A percentile compares a stretch with the other conserved stretches of the same genome.
Evolutionary conservation across 2,329 filamentous ascomycete species (phyloP).

Genomic region (Balansia obtecta): DNA sequence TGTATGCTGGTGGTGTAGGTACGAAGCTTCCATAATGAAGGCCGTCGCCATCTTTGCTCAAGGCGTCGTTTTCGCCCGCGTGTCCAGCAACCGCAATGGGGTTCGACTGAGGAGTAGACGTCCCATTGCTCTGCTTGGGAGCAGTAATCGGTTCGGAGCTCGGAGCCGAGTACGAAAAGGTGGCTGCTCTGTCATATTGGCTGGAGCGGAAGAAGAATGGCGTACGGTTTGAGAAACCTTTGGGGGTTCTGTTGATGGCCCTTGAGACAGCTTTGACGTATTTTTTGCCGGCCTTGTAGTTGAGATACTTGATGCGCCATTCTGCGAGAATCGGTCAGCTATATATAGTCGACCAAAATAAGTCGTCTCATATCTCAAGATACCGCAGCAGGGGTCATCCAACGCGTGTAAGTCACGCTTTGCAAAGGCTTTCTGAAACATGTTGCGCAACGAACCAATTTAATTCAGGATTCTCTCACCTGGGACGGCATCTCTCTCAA

Average conservation of each 20-base stretch:
- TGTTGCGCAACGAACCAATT: background rate
- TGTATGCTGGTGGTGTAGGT: slow-evolving; percentile 25
- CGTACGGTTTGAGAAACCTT: slow-evolving; percentile 20
- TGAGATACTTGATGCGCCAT: slow-evolving; percentile 87
- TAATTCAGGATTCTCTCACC: slow-evolving; percentile 28
- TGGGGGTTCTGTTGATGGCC: slow-evolving; percentile 52
- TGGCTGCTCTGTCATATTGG: slow-evolving; percentile 3
- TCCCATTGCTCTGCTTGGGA: background rate
- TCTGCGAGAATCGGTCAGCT: slow-evolving; percentile 31
- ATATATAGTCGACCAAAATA: no score
- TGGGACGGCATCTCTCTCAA: slow-evolving; percentile 49
- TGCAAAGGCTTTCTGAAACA: background rate
- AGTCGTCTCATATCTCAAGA: background rate
- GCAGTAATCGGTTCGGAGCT: background rate
- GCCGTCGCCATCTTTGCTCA: slow-evolving; percentile 21
- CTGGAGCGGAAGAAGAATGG: slow-evolving; percentile 18
- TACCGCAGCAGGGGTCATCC: background rate
- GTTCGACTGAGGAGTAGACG: background rate
- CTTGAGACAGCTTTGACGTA: slow-evolving; percentile 72
- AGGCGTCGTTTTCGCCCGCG: slow-evolving; percentile 2
- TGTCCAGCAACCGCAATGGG: slow-evolving; percentile 1
- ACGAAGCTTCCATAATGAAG: slow-evolving; percentile 43
- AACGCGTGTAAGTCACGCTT: background rate
- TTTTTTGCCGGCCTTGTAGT: slow-evolving; percentile 95
- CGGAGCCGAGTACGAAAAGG: background rate